These are phyloP conservation scores for Xylaria venustula DNA, from an alignment of 495 filamentous ascomycete genomes.

Conservation along the genomic window DNA sequence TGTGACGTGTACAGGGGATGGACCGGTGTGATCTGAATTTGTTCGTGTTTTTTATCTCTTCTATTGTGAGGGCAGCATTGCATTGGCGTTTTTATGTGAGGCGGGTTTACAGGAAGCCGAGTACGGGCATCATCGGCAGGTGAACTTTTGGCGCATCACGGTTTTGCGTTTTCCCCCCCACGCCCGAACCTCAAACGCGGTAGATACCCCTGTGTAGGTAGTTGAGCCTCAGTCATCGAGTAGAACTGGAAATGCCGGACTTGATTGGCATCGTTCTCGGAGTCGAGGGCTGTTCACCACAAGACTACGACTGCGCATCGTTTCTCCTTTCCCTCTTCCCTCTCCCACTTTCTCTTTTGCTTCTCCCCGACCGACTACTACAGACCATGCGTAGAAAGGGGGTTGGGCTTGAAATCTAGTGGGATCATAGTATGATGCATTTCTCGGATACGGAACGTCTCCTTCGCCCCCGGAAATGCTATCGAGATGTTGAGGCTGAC, in stretches of 20 bases:
- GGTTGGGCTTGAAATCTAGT: too few species aligned
- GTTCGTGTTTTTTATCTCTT: neutral
- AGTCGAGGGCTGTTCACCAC: too few species aligned
- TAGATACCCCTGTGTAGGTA: constrained; percentile 27
- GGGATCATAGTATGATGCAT: too few species aligned
- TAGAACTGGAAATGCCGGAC: neutral
- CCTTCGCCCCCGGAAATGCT: too few species aligned
- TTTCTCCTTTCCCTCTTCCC: too few species aligned
- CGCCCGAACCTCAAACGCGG: constrained; percentile 21
- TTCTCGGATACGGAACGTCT: too few species aligned
- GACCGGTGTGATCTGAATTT: neutral
- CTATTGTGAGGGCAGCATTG: constrained; percentile 17
- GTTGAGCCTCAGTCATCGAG: constrained; percentile 17
- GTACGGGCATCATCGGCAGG: constrained; percentile 12
- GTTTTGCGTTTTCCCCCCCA: constrained; percentile 25
- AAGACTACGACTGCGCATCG: too few species aligned
- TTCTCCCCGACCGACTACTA: too few species aligned
- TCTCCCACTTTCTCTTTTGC: too few species aligned
- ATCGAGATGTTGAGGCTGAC: too few species aligned
- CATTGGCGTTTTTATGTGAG: constrained; percentile 28
- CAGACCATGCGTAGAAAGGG: too few species aligned
- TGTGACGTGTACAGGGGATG: neutral
- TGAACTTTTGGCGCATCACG: constrained; percentile 30
- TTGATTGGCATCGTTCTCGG: neutral
- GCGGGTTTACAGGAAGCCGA: constrained; percentile 9